Percentiles rank a stretch among this genome's conserved stretches.
phyloP scores from a whole-genome alignment of 345 rosid genomes.

The Brassica incana region DNA sequence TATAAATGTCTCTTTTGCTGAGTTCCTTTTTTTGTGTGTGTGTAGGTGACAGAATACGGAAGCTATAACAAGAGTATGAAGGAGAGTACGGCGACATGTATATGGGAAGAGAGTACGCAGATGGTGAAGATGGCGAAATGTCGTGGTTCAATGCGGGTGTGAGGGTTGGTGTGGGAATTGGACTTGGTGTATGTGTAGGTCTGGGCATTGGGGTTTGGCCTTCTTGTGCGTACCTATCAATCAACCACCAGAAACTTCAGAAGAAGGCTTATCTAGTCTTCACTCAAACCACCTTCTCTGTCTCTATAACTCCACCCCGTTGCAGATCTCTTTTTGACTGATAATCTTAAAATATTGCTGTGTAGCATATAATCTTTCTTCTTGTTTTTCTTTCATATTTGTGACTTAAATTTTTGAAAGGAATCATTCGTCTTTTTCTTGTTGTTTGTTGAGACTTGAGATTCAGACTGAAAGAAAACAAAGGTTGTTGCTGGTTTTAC shows the following conservation, averaged over 20 bases:
- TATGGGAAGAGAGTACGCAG: conserved; percentile 69
- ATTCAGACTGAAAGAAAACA: conserved; percentile 22
- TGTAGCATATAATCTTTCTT: conserved; percentile 18
- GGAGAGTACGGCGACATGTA: conserved; percentile 67
- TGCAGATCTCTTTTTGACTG: conserved; percentile 37
- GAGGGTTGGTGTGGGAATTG: conserved; percentile 93
- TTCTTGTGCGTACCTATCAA: conserved; percentile 78
- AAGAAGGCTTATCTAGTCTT: conserved; percentile 54
- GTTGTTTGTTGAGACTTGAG: conserved; percentile 34
- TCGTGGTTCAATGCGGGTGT: conserved; percentile 98
- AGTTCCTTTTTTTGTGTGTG: neutral
- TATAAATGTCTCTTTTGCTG: neutral
- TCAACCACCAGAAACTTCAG: conserved; percentile 74
- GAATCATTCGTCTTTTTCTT: conserved; percentile 2
- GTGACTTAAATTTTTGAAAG: conserved; percentile 30
- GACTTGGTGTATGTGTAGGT: conserved; percentile 91
- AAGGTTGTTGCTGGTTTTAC: conserved; percentile 4
- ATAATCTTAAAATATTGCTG: conserved; percentile 32
- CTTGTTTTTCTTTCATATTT: neutral
- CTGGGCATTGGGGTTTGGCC: conserved; percentile 89
- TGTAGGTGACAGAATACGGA: conserved; percentile 58
- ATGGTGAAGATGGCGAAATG: conserved; percentile 82
- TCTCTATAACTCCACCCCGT: conserved; percentile 35
- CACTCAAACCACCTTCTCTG: neutral
- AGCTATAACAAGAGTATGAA: conserved; percentile 51